Evolutionary conservation across 768 basidiomycete genomes (phyloP).

Genomic region (Saitozyma sp.): DNA sequence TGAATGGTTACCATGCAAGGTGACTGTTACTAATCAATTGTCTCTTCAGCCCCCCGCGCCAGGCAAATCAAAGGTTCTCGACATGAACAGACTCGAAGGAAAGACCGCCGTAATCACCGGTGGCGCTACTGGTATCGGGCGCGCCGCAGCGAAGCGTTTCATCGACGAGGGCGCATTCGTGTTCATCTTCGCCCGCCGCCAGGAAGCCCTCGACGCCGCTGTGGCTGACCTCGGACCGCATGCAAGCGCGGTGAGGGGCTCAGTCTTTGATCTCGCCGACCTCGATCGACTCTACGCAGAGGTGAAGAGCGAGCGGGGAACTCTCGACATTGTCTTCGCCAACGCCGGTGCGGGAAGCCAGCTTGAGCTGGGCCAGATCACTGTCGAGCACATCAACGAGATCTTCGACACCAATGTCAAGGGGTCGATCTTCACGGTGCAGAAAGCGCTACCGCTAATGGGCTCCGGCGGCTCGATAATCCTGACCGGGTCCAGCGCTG

Average conservation of each 20-base stretch:
- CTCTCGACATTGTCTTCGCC: constrained; percentile 16
- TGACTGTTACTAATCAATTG: too few relatives aligned
- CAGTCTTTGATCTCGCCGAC: constrained; percentile 12
- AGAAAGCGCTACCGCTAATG: constrained; percentile 16
- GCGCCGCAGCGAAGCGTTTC: constrained; percentile 29
- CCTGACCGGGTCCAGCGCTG: constrained; percentile 12
- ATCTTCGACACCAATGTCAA: constrained; percentile 25
- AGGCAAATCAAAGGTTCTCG: too few relatives aligned
- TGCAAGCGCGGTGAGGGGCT: constrained; percentile 11
- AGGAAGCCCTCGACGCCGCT: constrained; percentile 11
- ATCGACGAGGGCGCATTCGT: constrained; percentile 27
- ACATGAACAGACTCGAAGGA: neutral
- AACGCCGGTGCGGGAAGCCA: constrained; percentile 18
- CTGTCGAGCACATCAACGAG: constrained; percentile 19
- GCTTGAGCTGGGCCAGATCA: constrained; percentile 11
- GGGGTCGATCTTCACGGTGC: constrained; percentile 15
- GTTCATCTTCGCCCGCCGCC: constrained; percentile 23
- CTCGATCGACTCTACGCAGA: constrained; percentile 16
- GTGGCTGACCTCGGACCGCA: constrained; percentile 10
- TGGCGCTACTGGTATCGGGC: constrained; percentile 23
- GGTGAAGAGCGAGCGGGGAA: constrained; percentile 4
- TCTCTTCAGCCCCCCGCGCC: too few relatives aligned
- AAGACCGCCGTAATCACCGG: constrained; percentile 15
- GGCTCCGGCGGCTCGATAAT: constrained; percentile 15
- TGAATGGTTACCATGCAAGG: too few relatives aligned